Conservation (phyloP, 768 basidiomycete genomes). For the Tephrocybe sp. region DNA sequence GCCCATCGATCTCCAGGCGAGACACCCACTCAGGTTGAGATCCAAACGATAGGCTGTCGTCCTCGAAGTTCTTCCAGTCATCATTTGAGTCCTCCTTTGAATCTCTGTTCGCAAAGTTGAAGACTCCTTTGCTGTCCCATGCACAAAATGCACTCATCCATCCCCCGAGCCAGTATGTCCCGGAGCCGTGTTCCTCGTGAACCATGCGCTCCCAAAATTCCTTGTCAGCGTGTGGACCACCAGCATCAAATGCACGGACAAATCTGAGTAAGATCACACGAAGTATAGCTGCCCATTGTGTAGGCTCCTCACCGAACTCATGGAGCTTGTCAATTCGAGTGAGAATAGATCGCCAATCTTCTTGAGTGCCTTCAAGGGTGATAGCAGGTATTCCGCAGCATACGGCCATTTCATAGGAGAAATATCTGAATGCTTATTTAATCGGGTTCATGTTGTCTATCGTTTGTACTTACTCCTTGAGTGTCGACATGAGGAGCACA, state of each 20-base stretch:
- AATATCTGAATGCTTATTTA: slow-evolving; percentile 12
- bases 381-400: slow-evolving; percentile 23
- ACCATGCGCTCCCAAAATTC: slow-evolving; percentile 11
- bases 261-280: slow-evolving; percentile 21
- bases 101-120: too few relatives aligned
- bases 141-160: slow-evolving; percentile 15
- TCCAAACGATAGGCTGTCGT: too few relatives aligned
- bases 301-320: slow-evolving; percentile 22
- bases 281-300: slow-evolving; percentile 20
- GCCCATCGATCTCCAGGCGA: not conserved
- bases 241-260: slow-evolving; percentile 18
- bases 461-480: not conserved
- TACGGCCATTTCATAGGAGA: slow-evolving; percentile 12
- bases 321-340: slow-evolving; percentile 20
- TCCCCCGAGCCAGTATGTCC: slow-evolving; percentile 4
- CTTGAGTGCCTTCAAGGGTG: slow-evolving; percentile 20
- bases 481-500: not conserved
- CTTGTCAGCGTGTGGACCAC: not conserved
- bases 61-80: not conserved
- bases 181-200: slow-evolving; percentile 2
- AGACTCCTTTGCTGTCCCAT: slow-evolving; percentile 8
- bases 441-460: not conserved
- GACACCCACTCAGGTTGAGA: too few relatives aligned
- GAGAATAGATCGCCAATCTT: slow-evolving; percentile 23
- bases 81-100: too few relatives aligned